Evolutionary conservation across 75 land plant species (phyloP).

Genomic region (Cryptomeria japonica): DNA sequence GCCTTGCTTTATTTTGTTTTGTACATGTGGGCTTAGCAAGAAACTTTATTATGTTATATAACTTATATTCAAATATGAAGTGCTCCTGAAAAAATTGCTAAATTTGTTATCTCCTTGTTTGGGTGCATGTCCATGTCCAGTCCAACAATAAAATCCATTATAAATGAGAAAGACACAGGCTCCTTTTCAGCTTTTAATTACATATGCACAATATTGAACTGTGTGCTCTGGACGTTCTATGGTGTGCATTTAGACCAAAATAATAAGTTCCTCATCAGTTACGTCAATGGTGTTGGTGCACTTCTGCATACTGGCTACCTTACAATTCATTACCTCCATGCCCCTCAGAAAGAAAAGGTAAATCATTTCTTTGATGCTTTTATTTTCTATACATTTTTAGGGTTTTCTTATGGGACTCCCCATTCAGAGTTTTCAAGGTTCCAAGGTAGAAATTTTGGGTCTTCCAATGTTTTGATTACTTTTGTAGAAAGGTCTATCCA

Average conservation of each 20-base stretch:
- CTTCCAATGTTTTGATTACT: no score
- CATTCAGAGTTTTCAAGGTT: no score
- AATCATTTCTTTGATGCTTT: not conserved
- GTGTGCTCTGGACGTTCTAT: not conserved
- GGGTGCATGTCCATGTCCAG: not conserved
- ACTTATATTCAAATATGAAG: not conserved
- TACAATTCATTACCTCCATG: conserved; percentile 2
- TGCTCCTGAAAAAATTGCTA: not conserved
- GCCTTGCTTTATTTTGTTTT: not conserved
- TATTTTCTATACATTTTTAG: no score
- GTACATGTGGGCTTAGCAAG: not conserved
- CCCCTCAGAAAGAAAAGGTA: conserved; percentile 1
- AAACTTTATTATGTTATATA: not conserved
- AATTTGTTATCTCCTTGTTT: not conserved
- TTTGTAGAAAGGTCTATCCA: no score
- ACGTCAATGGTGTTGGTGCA: not conserved
- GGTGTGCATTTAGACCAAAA: not conserved
- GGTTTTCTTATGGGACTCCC: no score
- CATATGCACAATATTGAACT: not conserved
- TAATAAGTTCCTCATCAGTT: conserved; percentile 1
- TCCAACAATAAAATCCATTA: not conserved
- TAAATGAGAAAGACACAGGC: not conserved
- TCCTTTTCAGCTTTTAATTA: not conserved
- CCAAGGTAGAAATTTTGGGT: no score
- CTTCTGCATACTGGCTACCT: not conserved